phyloP scores from a whole-genome alignment of 2,329 filamentous ascomycete genomes.

The Cladosporium sp. region DNA sequence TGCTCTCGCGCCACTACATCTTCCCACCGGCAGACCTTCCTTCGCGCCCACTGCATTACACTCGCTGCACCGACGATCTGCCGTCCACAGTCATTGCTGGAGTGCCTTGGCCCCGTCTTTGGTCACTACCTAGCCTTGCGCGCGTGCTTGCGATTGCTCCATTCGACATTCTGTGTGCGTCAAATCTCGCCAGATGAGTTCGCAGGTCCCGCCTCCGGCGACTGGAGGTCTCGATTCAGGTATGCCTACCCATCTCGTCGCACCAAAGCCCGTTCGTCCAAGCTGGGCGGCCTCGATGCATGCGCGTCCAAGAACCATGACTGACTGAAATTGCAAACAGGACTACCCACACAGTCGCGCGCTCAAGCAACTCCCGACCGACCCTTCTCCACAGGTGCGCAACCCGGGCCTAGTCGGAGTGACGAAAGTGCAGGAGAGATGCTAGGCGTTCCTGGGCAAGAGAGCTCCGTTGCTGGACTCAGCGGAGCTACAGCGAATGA shows the following conservation, averaged over 20 bases:
- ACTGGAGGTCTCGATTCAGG: conserved; percentile 22
- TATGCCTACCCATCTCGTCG: conserved; percentile 11
- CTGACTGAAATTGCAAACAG: conserved; percentile 18
- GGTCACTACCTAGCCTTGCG: neutral
- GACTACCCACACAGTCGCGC: conserved; percentile 20
- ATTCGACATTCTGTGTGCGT: neutral
- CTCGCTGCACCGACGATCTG: neutral
- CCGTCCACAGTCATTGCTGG: neutral
- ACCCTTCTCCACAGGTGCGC: conserved; percentile 16
- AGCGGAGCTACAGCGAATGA: conserved; percentile 43
- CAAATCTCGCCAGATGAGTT: conserved; percentile 24
- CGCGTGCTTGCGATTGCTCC: neutral
- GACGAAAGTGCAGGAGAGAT: conserved; percentile 10
- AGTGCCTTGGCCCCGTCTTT: neutral
- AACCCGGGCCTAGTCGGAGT: conserved; percentile 18
- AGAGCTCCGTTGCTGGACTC: conserved; percentile 33
- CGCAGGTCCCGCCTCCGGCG: conserved; percentile 23
- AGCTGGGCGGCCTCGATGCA: conserved; percentile 12
- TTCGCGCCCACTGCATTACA: neutral
- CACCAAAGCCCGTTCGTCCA: neutral
- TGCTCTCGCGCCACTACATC: neutral
- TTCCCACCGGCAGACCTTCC: neutral
- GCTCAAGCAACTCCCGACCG: too few relatives aligned
- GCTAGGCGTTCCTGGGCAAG: conserved; percentile 12
- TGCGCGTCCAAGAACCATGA: neutral